These are phyloP conservation scores for Saturnispora sanitii DNA, from an alignment of 805 yeast genomes.

Conservation along the genomic window DNA sequence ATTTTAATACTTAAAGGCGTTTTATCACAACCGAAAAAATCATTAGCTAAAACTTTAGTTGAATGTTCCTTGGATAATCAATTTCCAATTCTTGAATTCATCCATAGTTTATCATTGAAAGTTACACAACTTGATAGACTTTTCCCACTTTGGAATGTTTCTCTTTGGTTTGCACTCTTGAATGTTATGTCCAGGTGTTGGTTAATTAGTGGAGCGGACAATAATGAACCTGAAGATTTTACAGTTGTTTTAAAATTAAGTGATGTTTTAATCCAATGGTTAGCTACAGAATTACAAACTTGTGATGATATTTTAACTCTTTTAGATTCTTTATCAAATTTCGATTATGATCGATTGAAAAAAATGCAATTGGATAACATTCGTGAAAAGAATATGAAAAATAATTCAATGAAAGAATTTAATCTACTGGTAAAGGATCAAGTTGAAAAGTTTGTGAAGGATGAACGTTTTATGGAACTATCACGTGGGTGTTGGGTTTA, in stretches of 20 bases:
- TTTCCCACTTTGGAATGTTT: constrained; percentile 13
- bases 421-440: constrained; percentile 42
- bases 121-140: too few species aligned
- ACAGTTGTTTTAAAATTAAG: constrained; percentile 7
- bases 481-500: constrained; percentile 78
- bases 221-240: constrained; percentile 6
- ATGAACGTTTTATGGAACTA: constrained; percentile 61
- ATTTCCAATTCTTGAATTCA: constrained; percentile 10
- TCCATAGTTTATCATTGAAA: background rate
- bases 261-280: constrained; percentile 9
- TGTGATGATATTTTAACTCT: constrained; percentile 6
- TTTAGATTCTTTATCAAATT: constrained; percentile 12
- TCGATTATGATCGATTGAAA: constrained; percentile 41
- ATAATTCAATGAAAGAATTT: too few species aligned
- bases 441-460: constrained; percentile 60
- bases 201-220: constrained; percentile 11
- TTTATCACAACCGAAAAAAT: constrained; percentile 11
- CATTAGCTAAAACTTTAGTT: constrained; percentile 11
- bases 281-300: constrained; percentile 4
- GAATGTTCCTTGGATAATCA: constrained; percentile 12
- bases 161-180: constrained; percentile 10
- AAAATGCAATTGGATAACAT: constrained; percentile 40
- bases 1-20: constrained; percentile 8
- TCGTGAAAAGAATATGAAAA: constrained; percentile 27
- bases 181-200: constrained; percentile 12